Evolutionary conservation across 345 rosid genomes (phyloP).

Genomic region (Camelina laxa): DNA sequence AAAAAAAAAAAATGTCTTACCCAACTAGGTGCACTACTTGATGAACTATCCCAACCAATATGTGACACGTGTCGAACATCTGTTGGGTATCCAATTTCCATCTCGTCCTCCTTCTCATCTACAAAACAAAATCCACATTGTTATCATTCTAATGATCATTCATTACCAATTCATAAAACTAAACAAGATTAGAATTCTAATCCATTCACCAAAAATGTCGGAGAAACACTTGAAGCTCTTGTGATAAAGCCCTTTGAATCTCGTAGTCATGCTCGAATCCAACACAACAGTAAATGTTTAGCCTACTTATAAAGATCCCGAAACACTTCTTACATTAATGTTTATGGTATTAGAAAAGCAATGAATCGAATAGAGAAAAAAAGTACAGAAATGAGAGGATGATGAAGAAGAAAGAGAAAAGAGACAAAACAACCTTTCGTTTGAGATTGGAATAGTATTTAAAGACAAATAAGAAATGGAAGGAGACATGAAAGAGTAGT

Average conservation of each 20-base stretch:
- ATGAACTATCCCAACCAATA: conserved; percentile 86
- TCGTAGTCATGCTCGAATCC: conserved; percentile 61
- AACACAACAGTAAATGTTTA: conserved; percentile 1
- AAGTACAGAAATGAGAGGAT: conserved; percentile 8
- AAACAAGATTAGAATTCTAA: neutral
- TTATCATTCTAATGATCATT: neutral
- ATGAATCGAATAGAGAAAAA: neutral
- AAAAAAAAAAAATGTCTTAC: conserved; percentile 49
- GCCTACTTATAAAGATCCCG: neutral
- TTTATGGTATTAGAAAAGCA: neutral
- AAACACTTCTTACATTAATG: conserved; percentile 5
- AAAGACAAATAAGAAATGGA: conserved; percentile 28
- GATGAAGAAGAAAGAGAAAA: conserved; percentile 12
- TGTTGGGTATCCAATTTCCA: conserved; percentile 94
- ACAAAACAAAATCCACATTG: conserved; percentile 27
- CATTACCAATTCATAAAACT: neutral
- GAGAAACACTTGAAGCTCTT: conserved; percentile 86
- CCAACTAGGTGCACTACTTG: conserved; percentile 86
- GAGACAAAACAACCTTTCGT: conserved; percentile 39
- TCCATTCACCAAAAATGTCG: conserved; percentile 65
- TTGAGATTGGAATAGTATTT: conserved; percentile 33
- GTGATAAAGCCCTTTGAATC: conserved; percentile 75
- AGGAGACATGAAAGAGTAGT: conserved; percentile 46
- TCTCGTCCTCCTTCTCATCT: conserved; percentile 68
- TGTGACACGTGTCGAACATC: conserved; percentile 96